These are phyloP conservation scores for Perkinsus olseni DNA, from an alignment of 169 alveolate genomes.

Conservation along the genomic window DNA sequence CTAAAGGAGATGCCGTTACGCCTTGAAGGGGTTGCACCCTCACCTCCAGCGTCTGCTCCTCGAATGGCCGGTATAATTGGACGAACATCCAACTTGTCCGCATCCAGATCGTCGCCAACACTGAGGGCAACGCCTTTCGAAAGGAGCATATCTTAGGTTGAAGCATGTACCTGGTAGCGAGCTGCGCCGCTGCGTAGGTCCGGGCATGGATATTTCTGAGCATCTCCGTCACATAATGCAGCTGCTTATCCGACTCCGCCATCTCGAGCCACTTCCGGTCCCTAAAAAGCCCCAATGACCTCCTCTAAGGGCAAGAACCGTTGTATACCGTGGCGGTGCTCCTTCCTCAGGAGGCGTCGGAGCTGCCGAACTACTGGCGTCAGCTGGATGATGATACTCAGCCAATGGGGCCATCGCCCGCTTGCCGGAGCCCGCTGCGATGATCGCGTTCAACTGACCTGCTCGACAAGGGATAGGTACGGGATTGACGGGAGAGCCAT, in stretches of 20 bases:
- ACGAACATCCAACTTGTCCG: neutral
- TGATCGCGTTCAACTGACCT: neutral
- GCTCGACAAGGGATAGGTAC: neutral
- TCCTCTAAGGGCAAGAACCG: neutral
- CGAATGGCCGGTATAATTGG: neutral
- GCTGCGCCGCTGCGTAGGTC: neutral
- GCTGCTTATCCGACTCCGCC: neutral
- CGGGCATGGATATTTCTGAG: neutral
- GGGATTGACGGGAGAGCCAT: too few species aligned
- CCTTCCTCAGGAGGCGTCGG: neutral
- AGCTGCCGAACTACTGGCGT: neutral
- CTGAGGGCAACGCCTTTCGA: neutral
- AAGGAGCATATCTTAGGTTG: too few species aligned
- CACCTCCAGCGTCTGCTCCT: neutral
- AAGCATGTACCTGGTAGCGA: neutral
- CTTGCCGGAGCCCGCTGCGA: neutral
- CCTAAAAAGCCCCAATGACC: neutral
- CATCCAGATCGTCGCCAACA: neutral
- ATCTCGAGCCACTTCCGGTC: neutral
- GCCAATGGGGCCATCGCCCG: neutral
- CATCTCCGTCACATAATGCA: neutral
- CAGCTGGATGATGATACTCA: neutral
- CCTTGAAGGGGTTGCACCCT: neutral
- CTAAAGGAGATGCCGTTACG: neutral
- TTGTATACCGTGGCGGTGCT: neutral